phyloP scores from a whole-genome alignment of 495 filamentous ascomycete genomes.

The Aspergillus indologenus region DNA sequence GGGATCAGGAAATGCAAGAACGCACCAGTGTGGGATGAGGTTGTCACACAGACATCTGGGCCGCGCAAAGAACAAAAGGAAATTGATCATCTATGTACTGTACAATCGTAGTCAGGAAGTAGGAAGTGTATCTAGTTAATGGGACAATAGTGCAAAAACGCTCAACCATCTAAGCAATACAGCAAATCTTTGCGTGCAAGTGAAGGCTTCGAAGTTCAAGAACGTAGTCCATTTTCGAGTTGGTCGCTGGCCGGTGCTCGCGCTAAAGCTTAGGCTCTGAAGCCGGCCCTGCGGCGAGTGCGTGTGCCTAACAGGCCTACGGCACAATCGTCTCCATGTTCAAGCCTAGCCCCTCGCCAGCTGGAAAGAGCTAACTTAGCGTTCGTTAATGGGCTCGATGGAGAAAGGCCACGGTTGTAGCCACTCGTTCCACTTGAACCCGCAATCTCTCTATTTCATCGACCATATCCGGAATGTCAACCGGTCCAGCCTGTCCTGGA shows the following conservation, averaged over 20 bases:
- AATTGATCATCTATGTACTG: too few relatives aligned
- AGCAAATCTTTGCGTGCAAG: too few relatives aligned
- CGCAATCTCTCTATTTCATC: slow-evolving; percentile 41
- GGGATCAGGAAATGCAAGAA: too few relatives aligned
- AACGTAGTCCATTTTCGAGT: slow-evolving; percentile 5
- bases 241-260: slow-evolving; percentile 16
- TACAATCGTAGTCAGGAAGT: too few relatives aligned
- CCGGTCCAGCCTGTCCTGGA: slow-evolving; percentile 20
- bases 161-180: too few relatives aligned
- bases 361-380: neutral
- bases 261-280: slow-evolving; percentile 16
- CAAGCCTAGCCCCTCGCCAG: slow-evolving; percentile 5
- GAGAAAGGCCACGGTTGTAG: slow-evolving; percentile 25
- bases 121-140: too few relatives aligned
- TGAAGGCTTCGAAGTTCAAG: neutral
- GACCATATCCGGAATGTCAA: slow-evolving; percentile 34
- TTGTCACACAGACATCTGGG: too few relatives aligned
- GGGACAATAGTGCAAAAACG: too few relatives aligned
- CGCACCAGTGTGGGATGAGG: too few relatives aligned
- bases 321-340: slow-evolving; percentile 1
- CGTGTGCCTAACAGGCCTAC: slow-evolving; percentile 17
- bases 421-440: slow-evolving; percentile 38
- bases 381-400: slow-evolving; percentile 16
- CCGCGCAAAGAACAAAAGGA: too few relatives aligned
- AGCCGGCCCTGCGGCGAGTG: slow-evolving; percentile 17